Evolutionary conservation across 2,329 filamentous ascomycete species (phyloP).

Genomic region (Dothideomycetes sp.): DNA sequence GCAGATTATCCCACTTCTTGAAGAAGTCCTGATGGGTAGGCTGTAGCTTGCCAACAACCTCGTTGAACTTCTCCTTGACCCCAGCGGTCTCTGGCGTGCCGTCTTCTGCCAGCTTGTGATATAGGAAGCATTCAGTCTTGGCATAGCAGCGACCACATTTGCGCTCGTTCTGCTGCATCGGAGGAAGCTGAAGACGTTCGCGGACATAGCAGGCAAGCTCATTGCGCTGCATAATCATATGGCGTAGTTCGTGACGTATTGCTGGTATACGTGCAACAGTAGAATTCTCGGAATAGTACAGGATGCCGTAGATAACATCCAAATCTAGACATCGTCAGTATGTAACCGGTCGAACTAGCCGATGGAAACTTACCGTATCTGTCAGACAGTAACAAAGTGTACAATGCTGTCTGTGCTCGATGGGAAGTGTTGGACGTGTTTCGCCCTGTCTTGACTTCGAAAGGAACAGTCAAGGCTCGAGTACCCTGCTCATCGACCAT

Average conservation of each 20-base stretch:
- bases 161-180: slow-evolving; percentile 74
- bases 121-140: slow-evolving; percentile 82
- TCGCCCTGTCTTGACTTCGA: slow-evolving; percentile 92
- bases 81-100: slow-evolving; percentile 75
- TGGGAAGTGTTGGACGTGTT: slow-evolving; percentile 69
- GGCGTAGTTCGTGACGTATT: slow-evolving; percentile 76
- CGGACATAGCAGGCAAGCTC: slow-evolving; percentile 77
- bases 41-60: slow-evolving; percentile 53
- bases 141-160: slow-evolving; percentile 84
- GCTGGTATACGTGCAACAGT: slow-evolving; percentile 78
- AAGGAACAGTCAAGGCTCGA: slow-evolving; percentile 70
- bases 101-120: slow-evolving; percentile 81
- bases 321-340: slow-evolving; percentile 50
- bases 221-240: slow-evolving; percentile 96
- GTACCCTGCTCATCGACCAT: slow-evolving; percentile 61
- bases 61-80: slow-evolving; percentile 71
- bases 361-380: slow-evolving; percentile 55
- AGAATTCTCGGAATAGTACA: slow-evolving; percentile 92
- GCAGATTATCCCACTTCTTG: slow-evolving; percentile 82
- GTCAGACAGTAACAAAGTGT: slow-evolving; percentile 85
- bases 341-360: neutral
- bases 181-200: slow-evolving; percentile 71
- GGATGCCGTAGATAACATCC: slow-evolving; percentile 76
- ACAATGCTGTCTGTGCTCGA: slow-evolving; percentile 86
- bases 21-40: slow-evolving; percentile 65